A percentile compares a stretch with the other conserved stretches of the same genome.
These are phyloP conservation scores for Rhazya stricta DNA, from an alignment of 257 asterid genomes.

Conservation along the genomic window DNA sequence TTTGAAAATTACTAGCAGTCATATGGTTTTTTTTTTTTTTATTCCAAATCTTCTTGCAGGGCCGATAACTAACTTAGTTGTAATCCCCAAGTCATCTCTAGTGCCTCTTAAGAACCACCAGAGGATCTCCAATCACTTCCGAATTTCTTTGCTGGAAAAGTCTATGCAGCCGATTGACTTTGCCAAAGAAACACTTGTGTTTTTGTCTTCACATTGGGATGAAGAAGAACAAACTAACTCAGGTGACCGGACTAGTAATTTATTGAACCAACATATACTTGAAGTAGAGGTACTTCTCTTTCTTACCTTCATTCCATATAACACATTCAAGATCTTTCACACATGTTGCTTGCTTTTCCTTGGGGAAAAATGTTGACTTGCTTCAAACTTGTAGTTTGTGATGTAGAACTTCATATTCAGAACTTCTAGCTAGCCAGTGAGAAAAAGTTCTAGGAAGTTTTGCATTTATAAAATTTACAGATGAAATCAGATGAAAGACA, in stretches of 20 bases:
- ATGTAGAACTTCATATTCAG: background rate
- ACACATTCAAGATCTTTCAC: too few relatives aligned
- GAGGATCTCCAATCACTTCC: background rate
- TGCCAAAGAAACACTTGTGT: background rate
- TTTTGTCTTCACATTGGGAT: background rate
- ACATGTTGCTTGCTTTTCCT: too few relatives aligned
- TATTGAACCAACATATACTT: background rate
- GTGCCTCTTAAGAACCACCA: slow-evolving; percentile 3
- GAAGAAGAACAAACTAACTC: background rate
- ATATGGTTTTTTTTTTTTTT: too few relatives aligned
- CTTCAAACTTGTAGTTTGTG: background rate
- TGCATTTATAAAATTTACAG: too few relatives aligned
- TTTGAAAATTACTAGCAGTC: background rate
- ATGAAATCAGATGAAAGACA: too few relatives aligned
- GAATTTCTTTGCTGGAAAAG: slow-evolving; percentile 14
- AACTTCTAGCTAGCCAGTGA: too few relatives aligned
- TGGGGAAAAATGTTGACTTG: too few relatives aligned
- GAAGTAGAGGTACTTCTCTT: slow-evolving; percentile 8
- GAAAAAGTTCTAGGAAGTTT: too few relatives aligned
- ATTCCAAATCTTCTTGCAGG: slow-evolving; percentile 9
- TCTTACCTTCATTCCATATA: background rate
- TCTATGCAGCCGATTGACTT: slow-evolving; percentile 1
- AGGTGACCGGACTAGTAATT: background rate
- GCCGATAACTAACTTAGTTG: slow-evolving; percentile 14
- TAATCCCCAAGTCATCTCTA: slow-evolving; percentile 9